Base-by-base conservation (phyloP, 2,329 filamentous ascomycete genomes). In the Ramularia collo-cygni region DNA sequence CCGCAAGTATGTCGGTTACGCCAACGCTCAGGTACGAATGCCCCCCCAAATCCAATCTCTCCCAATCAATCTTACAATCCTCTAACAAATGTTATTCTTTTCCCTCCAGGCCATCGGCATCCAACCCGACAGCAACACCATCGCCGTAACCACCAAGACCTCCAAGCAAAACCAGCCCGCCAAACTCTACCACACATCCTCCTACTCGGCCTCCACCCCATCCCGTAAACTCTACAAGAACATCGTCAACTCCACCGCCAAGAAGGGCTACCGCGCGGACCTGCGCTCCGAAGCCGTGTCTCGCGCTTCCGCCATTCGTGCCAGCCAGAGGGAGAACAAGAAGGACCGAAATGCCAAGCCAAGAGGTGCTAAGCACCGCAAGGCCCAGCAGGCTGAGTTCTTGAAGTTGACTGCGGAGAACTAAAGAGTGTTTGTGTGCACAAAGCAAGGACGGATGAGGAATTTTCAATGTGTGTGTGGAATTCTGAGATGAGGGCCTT, bases 1-100 rank as follows among this genome's bases (percentile, higher is more conserved):
- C 60, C 84, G 86, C 74, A 96, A 94, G 86, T 79, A 95, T 70
- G 85, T 85, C 61, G 92, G 92, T 63, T 93, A 88, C 70, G 80
- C 86, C 70, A 95, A 94, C 76, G 78, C 82, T 67, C 92, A 95
- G 85, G 87, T 92, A 83, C 59, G 51, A 10, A 28, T 28, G 19
- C 40, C 37, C 35, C 37, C 36, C 17, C 3, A 29, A 9, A 24
- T 13, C 26, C 30, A 21, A 16, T n/a, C n/a, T n/a, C n/a, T n/a
- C n/a, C n/a, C n/a, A n/a, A n/a, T 28, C 38, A 29, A 14, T 31
- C 36, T 37, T 35, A 38, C 34, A 42, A 38, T 27, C 34, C 24
- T 31, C 29, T 42, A 28, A 35, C 35, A 35, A 29, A 35, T 17
- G 15, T 12, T 27, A n/a, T n/a, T 2, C 13, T 30, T n/a, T 18